Conservation (phyloP, 805 yeast species). For the Nakazawaea holstii region DNA sequence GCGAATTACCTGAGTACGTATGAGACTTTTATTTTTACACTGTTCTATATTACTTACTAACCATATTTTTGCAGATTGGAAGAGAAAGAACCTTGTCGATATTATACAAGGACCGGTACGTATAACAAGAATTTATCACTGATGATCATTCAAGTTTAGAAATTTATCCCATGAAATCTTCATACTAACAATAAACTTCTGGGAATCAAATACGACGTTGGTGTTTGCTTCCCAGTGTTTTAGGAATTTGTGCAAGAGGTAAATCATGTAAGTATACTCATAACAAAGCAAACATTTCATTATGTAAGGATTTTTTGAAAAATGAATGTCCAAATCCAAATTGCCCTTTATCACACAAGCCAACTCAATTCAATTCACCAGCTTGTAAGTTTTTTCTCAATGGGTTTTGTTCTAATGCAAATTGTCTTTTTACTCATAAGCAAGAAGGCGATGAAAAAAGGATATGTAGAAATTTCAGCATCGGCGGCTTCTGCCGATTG, state of each 20-base stretch:
- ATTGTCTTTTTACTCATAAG: slow-evolving; percentile 50
- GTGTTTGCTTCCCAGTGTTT: slow-evolving; percentile 19
- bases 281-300: slow-evolving; percentile 40
- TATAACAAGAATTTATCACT: background rate
- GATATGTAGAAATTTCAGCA: slow-evolving; percentile 62
- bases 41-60: background rate
- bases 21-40: background rate
- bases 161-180: background rate
- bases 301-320: slow-evolving; percentile 46
- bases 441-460: slow-evolving; percentile 25
- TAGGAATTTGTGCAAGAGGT: slow-evolving; percentile 51
- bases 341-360: slow-evolving; percentile 54
- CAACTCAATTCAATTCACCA: slow-evolving; percentile 56
- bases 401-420: slow-evolving; percentile 40
- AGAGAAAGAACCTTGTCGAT: slow-evolving; percentile 11
- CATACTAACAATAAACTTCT: background rate
- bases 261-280: slow-evolving; percentile 50
- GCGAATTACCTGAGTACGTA: slow-evolving; percentile 8
- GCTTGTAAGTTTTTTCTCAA: slow-evolving; percentile 47
- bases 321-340: slow-evolving; percentile 39
- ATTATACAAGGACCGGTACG: slow-evolving; percentile 11
- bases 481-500: slow-evolving; percentile 61
- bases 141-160: background rate
- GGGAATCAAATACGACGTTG: slow-evolving; percentile 13
- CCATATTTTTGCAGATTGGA: slow-evolving; percentile 7